Conservation (phyloP, 495 filamentous ascomycete genomes). For the Viridothelium virens region DNA sequence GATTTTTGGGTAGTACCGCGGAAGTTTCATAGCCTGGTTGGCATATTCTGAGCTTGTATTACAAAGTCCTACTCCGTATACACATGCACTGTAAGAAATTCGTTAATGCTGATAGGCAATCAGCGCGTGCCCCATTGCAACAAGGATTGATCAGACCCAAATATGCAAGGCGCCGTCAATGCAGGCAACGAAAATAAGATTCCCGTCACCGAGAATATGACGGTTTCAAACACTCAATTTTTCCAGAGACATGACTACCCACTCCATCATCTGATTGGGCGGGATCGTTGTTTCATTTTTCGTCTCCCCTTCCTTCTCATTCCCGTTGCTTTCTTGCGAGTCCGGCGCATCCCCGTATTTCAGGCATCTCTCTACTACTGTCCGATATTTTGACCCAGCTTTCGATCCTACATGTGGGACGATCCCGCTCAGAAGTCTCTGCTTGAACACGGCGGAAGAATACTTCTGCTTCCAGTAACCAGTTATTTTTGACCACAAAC, state of each 20-base stretch:
- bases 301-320: slow-evolving; percentile 16
- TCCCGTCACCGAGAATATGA: not conserved
- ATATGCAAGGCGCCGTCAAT: not conserved
- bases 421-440: slow-evolving; percentile 28
- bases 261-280: slow-evolving; percentile 29
- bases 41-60: not conserved
- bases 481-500: slow-evolving; percentile 28
- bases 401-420: slow-evolving; percentile 33
- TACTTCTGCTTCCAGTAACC: slow-evolving; percentile 30
- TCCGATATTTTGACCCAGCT: slow-evolving; percentile 27
- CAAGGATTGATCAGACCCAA: no score
- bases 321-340: not conserved
- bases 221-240: slow-evolving; percentile 23
- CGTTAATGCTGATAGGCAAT: no score
- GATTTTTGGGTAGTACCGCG: not conserved
- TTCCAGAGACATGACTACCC: slow-evolving; percentile 29
- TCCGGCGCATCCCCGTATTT: slow-evolving; percentile 8
- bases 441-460: slow-evolving; percentile 27
- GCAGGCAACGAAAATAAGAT: no score
- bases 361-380: slow-evolving; percentile 30
- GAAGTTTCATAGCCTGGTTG: not conserved
- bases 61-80: not conserved
- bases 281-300: slow-evolving; percentile 16
- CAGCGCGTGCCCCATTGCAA: no score
- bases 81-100: not conserved